phyloP scores from a whole-genome alignment of 1,139 yeast genomes.

The Yamadazyma dendronema region DNA sequence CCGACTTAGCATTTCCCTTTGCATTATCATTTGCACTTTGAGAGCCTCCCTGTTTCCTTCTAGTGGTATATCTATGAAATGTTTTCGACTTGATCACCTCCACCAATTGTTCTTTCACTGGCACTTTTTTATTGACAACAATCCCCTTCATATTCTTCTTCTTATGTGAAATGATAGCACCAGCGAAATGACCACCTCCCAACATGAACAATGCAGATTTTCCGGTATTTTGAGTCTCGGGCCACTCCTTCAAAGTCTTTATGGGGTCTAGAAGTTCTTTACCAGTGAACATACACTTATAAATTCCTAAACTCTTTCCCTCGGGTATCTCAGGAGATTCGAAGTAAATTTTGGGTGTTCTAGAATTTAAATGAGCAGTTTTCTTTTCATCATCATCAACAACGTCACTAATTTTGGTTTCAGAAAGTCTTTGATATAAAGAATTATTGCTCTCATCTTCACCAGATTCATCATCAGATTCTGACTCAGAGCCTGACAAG shows the following conservation, averaged over 20 bases:
- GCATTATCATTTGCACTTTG: constrained; percentile 92
- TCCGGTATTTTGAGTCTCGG: constrained; percentile 19
- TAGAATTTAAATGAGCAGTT: constrained; percentile 50
- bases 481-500: constrained; percentile 32
- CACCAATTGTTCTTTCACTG: constrained; percentile 57
- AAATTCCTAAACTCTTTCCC: constrained; percentile 60
- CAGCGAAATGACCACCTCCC: constrained; percentile 99
- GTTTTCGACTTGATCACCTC: constrained; percentile 75
- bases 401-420: constrained; percentile 10
- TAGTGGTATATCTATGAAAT: constrained; percentile 91
- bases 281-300: constrained; percentile 60
- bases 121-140: constrained; percentile 41
- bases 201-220: constrained; percentile 84
- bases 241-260: constrained; percentile 36
- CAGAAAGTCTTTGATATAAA: constrained; percentile 13
- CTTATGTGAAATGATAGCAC: constrained; percentile 80
- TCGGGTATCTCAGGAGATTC: constrained; percentile 44
- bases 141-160: constrained; percentile 57
- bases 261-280: constrained; percentile 38
- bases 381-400: constrained; percentile 5
- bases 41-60: constrained; percentile 97
- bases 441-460: constrained; percentile 17
- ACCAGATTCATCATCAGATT: constrained; percentile 34
- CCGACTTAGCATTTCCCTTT: constrained; percentile 93
- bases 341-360: constrained; percentile 62